Percentiles rank a stretch among this genome's conserved stretches.
These are phyloP conservation scores for Xylariaceae sp. DNA, from an alignment of 2,329 filamentous ascomycete species.

Conservation along the genomic window DNA sequence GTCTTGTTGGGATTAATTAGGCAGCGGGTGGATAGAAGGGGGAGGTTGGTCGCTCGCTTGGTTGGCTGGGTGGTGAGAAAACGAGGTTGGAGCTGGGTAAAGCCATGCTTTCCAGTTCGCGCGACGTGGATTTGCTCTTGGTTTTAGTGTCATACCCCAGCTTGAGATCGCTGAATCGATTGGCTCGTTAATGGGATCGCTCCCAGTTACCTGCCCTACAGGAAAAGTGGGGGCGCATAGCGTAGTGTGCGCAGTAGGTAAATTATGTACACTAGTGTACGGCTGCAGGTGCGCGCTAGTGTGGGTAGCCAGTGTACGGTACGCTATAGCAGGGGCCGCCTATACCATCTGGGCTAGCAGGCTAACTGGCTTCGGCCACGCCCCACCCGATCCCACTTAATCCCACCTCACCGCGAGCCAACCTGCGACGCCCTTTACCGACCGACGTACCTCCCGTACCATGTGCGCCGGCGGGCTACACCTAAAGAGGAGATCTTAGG, in stretches of 20 bases:
- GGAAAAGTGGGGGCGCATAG: background rate
- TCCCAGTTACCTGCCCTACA: background rate
- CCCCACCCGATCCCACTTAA: background rate
- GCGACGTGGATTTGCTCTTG: background rate
- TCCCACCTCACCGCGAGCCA: too few relatives aligned
- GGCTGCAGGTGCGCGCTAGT: background rate
- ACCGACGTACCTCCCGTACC: too few relatives aligned
- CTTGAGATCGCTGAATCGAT: background rate
- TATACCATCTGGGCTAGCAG: too few relatives aligned
- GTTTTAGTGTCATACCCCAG: background rate
- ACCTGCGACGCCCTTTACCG: background rate
- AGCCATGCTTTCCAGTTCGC: background rate
- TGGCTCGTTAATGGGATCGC: background rate
- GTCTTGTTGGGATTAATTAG: constrained; percentile 23
- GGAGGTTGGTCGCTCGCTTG: constrained; percentile 26
- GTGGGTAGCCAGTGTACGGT: background rate
- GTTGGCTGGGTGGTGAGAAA: constrained; percentile 15
- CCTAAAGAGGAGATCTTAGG: background rate
- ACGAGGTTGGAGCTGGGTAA: background rate
- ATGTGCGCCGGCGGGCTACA: background rate
- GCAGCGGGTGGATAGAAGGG: constrained; percentile 19
- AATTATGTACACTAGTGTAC: background rate
- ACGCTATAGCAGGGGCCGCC: background rate
- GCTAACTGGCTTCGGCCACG: background rate
- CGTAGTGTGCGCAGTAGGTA: background rate